Conservation (phyloP, 805 yeast species). For the Ogataea corticis region DNA sequence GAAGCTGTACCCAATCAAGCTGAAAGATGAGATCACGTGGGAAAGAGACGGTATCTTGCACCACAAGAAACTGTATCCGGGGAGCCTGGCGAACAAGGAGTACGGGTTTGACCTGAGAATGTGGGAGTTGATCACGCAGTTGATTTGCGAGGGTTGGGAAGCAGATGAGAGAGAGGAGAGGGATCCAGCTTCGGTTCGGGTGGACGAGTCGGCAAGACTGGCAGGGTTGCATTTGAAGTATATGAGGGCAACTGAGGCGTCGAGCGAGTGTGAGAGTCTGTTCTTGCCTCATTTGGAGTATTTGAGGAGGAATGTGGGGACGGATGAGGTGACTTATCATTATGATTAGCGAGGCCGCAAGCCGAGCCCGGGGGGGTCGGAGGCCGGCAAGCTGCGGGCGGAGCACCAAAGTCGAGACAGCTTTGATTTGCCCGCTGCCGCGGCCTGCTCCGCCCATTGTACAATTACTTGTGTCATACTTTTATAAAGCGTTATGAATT, state of each 20-base stretch:
- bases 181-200: constrained; percentile 20
- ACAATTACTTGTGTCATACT: neutral
- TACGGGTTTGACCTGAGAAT: constrained; percentile 43
- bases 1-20: constrained; percentile 39
- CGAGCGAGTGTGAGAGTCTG: constrained; percentile 32
- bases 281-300: constrained; percentile 39
- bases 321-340: constrained; percentile 6
- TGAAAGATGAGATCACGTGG: constrained; percentile 21
- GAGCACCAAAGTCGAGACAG: too few species aligned
- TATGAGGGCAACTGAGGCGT: constrained; percentile 29
- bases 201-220: constrained; percentile 13
- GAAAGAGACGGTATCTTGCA: constrained; percentile 8
- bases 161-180: constrained; percentile 7
- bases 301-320: constrained; percentile 20
- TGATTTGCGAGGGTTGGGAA: constrained; percentile 32
- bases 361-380: neutral
- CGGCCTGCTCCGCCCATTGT: too few species aligned
- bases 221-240: constrained; percentile 32
- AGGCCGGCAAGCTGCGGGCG: too few species aligned
- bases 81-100: constrained; percentile 23
- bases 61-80: constrained; percentile 37
- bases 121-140: constrained; percentile 40
- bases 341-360: too few species aligned
- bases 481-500: constrained; percentile 1
- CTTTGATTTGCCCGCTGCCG: too few species aligned